phyloP scores from a whole-genome alignment of 805 yeast genomes.

The Candida oleophila region DNA sequence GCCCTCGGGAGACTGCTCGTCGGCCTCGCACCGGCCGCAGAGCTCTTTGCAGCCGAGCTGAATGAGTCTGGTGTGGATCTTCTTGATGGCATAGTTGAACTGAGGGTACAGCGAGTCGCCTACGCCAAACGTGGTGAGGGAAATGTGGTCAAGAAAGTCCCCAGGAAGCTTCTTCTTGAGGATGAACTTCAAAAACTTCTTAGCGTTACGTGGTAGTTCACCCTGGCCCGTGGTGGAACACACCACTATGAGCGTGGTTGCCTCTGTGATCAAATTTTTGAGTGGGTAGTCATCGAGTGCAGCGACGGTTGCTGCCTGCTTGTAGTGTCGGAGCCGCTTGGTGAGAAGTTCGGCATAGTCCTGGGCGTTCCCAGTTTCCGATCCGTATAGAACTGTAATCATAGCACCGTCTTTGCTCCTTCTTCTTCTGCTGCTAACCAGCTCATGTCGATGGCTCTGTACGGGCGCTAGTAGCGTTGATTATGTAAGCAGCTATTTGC shows the following conservation, averaged over 20 bases:
- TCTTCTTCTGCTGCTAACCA: too few relatives aligned
- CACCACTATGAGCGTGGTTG: conserved; percentile 50
- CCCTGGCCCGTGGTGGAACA: conserved; percentile 97
- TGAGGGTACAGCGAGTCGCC: conserved; percentile 93
- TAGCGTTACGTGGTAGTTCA: conserved; percentile 77
- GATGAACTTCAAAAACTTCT: conserved; percentile 71
- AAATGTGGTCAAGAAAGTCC: conserved; percentile 59
- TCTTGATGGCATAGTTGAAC: conserved; percentile 84
- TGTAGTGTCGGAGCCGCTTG: conserved; percentile 52
- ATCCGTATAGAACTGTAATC: conserved; percentile 75
- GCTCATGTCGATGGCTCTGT: too few relatives aligned
- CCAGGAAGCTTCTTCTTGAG: conserved; percentile 61
- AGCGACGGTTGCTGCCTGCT: conserved; percentile 47
- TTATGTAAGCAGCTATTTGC: too few relatives aligned
- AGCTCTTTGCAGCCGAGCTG: conserved; percentile 83
- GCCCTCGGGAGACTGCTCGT: conserved; percentile 78
- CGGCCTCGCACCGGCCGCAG: conserved; percentile 79
- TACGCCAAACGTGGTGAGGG: conserved; percentile 76
- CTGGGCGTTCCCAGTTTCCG: conserved; percentile 90
- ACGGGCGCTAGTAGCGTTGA: too few relatives aligned
- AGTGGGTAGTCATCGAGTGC: conserved; percentile 63
- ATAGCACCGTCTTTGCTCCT: too few relatives aligned
- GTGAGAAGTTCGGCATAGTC: conserved; percentile 74
- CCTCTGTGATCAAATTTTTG: conserved; percentile 48
- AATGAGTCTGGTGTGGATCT: conserved; percentile 70